These are phyloP conservation scores for Russula abietina DNA, from an alignment of 768 basidiomycete genomes.

Conservation along the genomic window DNA sequence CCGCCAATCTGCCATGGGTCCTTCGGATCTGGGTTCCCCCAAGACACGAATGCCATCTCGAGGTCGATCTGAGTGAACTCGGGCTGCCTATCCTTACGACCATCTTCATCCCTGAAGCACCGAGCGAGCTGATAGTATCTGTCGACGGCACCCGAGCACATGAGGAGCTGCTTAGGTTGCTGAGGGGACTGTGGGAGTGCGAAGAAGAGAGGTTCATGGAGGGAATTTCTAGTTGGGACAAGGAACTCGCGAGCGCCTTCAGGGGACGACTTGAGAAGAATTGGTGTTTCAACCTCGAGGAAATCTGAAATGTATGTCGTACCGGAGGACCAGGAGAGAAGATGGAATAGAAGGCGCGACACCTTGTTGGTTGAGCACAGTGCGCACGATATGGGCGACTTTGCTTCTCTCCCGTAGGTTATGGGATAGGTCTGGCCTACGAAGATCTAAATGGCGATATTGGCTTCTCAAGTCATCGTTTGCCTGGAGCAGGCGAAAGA, in stretches of 20 bases:
- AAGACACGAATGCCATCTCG: constrained; percentile 93
- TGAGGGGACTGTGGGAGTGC: constrained; percentile 93
- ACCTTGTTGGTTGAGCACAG: constrained; percentile 71
- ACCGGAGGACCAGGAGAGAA: constrained; percentile 19
- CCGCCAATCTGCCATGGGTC: constrained; percentile 82
- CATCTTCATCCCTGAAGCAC: constrained; percentile 95
- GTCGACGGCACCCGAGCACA: constrained; percentile 84
- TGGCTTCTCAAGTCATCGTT: constrained; percentile 82
- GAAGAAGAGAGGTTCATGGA: constrained; percentile 56
- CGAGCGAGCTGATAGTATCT: constrained; percentile 89
- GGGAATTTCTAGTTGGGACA: constrained; percentile 21
- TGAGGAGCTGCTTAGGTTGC: constrained; percentile 90
- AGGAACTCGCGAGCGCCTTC: constrained; percentile 85
- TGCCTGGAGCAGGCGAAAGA: constrained; percentile 41
- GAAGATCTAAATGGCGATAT: constrained; percentile 85
- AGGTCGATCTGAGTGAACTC: constrained; percentile 97
- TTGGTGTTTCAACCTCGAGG: constrained; percentile 88
- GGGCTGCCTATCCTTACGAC: constrained; percentile 90
- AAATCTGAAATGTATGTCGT: constrained; percentile 52
- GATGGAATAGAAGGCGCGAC: constrained; percentile 27
- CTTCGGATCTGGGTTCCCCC: constrained; percentile 41
- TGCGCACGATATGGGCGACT: constrained; percentile 74
- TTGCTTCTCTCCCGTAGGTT: constrained; percentile 79
- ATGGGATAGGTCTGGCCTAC: constrained; percentile 61
- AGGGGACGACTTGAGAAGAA: constrained; percentile 84